Evolutionary conservation across 208 protist species (phyloP), one percentile per base, ranked within the genome.

Genomic region (Trypanosoma brucei): DNA sequence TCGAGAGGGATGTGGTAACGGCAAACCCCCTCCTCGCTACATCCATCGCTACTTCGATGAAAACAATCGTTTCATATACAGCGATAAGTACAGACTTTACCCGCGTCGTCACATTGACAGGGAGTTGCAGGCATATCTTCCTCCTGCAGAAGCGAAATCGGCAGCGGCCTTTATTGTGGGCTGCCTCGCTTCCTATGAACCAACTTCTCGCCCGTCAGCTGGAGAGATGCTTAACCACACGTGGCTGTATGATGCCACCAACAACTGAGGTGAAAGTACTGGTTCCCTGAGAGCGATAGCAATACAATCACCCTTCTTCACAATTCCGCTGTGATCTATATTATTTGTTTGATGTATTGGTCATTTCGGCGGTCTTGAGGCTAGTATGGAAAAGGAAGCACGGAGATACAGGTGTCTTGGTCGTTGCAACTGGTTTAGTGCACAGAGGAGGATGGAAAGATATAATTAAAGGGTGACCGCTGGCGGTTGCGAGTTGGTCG

Each of bases 151-250:
- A 57, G 78, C 78, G 3, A 65, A 62, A n/a, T 9, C 9, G 36
- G 72, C 76, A 13, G 75, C 87, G 14, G 62, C 68, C 50, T 93
- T 93, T 62, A 81, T 93, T 35, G 55, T 91, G 55, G 58, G 53
- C 1, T 91, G 87, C 63, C 48, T 93, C 34, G 39, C 50, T 57
- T 74, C 60, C 31, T 93, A 84, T 76, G 80, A 88, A 51, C 82
- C 84, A n/a, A 70, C 57, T 39, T 38, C 75, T n/a, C 81, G 87
- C 0, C 78, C 78, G 9, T 78, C 76, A 0, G 83, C 83, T 13
- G 61, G 62, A 42, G 70, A 82, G 36, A 52, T 93, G 58, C 71
- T 91, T 34, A 38, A 50, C 2, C 83, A 93, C 57, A 55, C 45
- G 44, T 93, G 83, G 83, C 51, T 93, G 42, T 56, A 42, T 5